Percentiles rank a stretch among this genome's conserved stretches.
Conservation (phyloP, 805 yeast species). For the Alloascoidea hylecoeti region DNA sequence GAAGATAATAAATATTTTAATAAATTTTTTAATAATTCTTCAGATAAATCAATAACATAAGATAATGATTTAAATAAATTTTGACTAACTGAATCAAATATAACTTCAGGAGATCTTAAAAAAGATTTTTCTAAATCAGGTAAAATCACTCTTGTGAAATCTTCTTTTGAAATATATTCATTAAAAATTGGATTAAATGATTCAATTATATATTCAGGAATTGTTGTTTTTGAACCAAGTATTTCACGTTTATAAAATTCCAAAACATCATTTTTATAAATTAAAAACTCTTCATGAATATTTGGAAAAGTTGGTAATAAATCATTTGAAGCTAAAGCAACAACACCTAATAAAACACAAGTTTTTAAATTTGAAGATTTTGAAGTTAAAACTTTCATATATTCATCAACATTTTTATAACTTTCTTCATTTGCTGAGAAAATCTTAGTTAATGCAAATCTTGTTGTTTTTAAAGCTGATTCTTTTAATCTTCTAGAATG, state of each 20-base stretch:
- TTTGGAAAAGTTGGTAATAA: constrained; percentile 11
- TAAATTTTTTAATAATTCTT: constrained; percentile 27
- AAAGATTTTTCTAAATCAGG: constrained; percentile 64
- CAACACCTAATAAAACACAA: constrained; percentile 20
- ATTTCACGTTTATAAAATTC: constrained; percentile 14
- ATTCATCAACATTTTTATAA: constrained; percentile 6
- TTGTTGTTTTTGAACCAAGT: constrained; percentile 15
- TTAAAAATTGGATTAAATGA: constrained; percentile 29
- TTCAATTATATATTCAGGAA: constrained; percentile 8
- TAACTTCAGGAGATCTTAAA: constrained; percentile 64
- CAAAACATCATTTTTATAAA: constrained; percentile 8
- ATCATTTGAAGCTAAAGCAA: constrained; percentile 17
- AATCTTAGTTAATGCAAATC: constrained; percentile 9
- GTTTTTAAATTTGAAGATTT: constrained; percentile 7
- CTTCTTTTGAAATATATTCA: constrained; percentile 24
- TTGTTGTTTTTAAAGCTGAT: constrained; percentile 18
- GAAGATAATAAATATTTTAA: constrained; percentile 35
- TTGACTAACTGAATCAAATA: constrained; percentile 41
- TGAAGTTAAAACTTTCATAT: constrained; percentile 7
- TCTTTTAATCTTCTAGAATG: constrained; percentile 26
- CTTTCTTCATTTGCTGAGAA: constrained; percentile 11
- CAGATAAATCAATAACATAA: constrained; percentile 25
- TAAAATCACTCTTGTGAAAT: constrained; percentile 24
- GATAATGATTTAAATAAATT: constrained; percentile 26
- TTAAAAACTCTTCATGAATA: constrained; percentile 7